phyloP scores from a whole-genome alignment of 1,139 yeast genomes.

The Sporopachydermia cereana region DNA sequence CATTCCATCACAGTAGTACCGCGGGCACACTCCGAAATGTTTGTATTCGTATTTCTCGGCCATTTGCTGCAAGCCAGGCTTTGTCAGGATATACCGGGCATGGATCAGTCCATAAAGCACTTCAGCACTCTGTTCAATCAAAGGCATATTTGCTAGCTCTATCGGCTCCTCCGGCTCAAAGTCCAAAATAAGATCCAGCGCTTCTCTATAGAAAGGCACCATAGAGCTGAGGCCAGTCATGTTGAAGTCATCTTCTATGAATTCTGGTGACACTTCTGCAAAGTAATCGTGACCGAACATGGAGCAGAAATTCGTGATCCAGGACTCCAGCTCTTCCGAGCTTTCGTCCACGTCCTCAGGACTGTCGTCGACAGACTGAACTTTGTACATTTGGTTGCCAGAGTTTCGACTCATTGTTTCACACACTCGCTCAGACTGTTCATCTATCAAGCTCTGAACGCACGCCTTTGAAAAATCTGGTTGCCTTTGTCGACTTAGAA shows the following conservation, averaged over 20 bases:
- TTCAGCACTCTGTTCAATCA: slow-evolving; percentile 85
- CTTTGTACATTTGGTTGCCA: not conserved
- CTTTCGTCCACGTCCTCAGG: slow-evolving; percentile 8
- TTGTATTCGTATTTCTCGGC: slow-evolving; percentile 88
- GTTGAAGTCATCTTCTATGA: slow-evolving; percentile 93
- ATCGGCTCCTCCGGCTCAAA: slow-evolving; percentile 60
- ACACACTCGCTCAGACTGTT: too few relatives aligned
- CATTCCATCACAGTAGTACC: slow-evolving; percentile 87
- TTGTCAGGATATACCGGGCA: slow-evolving; percentile 80
- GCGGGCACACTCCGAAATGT: slow-evolving; percentile 87
- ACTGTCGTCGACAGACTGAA: not conserved
- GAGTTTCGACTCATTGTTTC: not conserved
- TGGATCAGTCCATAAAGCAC: slow-evolving; percentile 87
- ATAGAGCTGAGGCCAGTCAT: slow-evolving; percentile 77
- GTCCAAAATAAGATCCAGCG: slow-evolving; percentile 81
- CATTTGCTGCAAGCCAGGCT: slow-evolving; percentile 87
- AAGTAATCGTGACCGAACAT: slow-evolving; percentile 87
- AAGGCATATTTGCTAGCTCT: slow-evolving; percentile 56
- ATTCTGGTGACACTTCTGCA: slow-evolving; percentile 86
- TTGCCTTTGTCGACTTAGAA: too few relatives aligned
- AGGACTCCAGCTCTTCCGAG: slow-evolving; percentile 58
- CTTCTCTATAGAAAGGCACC: slow-evolving; percentile 88
- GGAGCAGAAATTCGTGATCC: slow-evolving; percentile 86
- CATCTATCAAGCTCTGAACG: too few relatives aligned
- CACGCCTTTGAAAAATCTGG: too few relatives aligned